Evolutionary conservation across 768 basidiomycete species (phyloP).

Genomic region (Fomitopsis serialis): DNA sequence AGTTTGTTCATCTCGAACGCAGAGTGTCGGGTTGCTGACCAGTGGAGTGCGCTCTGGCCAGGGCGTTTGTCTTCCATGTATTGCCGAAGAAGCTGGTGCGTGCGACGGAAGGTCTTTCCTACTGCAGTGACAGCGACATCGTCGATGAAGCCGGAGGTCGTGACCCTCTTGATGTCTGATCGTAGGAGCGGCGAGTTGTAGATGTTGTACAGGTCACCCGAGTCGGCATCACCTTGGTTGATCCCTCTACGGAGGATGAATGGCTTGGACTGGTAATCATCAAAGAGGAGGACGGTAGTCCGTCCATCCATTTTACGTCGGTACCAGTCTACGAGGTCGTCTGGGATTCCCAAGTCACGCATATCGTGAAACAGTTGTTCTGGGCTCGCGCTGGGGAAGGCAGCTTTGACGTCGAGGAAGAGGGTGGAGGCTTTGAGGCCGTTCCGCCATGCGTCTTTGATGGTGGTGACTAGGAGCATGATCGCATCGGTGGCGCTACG

Average conservation of each 20-base stretch:
- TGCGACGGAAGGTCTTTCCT: slow-evolving; percentile 4
- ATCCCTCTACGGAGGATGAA: slow-evolving; percentile 22
- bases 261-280: slow-evolving; percentile 16
- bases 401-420: slow-evolving; percentile 27
- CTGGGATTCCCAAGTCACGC: slow-evolving; percentile 8
- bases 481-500: slow-evolving; percentile 18
- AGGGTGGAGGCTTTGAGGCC: slow-evolving; percentile 24
- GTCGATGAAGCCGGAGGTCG: slow-evolving; percentile 12
- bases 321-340: slow-evolving; percentile 12
- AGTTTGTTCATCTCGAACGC: slow-evolving; percentile 12
- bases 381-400: slow-evolving; percentile 18
- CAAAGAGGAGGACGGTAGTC: slow-evolving; percentile 15
- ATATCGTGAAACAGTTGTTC: slow-evolving; percentile 11
- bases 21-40: slow-evolving; percentile 24
- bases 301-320: slow-evolving; percentile 10
- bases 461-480: slow-evolving; percentile 12
- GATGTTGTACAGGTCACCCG: slow-evolving; percentile 25
- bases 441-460: slow-evolving; percentile 18
- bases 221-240: slow-evolving; percentile 28
- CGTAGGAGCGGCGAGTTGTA: slow-evolving; percentile 25
- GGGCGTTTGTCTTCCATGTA: slow-evolving; percentile 7
- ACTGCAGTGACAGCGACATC: background rate
- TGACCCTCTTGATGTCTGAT: slow-evolving; percentile 3
- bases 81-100: background rate
- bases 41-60: slow-evolving; percentile 24